Base-by-base conservation (phyloP, 23 red algal species). In the Gracilaria gracilis region DNA sequence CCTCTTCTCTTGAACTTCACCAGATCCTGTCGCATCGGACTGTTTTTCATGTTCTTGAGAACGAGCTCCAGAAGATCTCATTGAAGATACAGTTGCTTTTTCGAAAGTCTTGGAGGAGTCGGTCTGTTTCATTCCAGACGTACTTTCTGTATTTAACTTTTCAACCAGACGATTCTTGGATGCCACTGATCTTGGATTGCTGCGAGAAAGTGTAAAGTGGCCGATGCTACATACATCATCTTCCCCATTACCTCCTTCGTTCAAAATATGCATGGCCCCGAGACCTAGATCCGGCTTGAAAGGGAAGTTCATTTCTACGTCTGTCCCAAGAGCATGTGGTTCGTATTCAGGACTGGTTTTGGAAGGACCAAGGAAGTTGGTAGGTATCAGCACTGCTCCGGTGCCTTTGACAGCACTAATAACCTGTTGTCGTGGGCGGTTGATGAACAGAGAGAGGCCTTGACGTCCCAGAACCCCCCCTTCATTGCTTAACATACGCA, bases 381-480 rank as follows among this genome's bases (percentile, higher is more conserved):
- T 73, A 6, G 89, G 89, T 4, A 92, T 84, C 57, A 92, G 49
- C 4, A 92, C 89, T 57, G 89, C 89, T 16, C 89, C 89, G 15
- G 79, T 92, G 3, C 71, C 89, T 84, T 84, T 92, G 11, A 92
- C 89, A 64, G 89, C 89, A 76, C 80, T 92, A 55, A 92, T 92
- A 34, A 92, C 89, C 46, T 92, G 89, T 53, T 92, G 78, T 36
- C 89, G 77, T 16, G 89, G 80, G 24, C 89, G 78, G 55, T 92
- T 92, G 64, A 92, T 92, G 69, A 92, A 76, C 21, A 92, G 29
- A 29, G 67, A 79, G 39, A 92, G 50, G 29, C 89, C 89, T 83
- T 92, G 78, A 39, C 89, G 77, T 19, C 89, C 89, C 36, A 92
- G 49, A 5, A 79, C 89, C 9, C 84, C 80, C 15, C 89, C 80